Conservation (phyloP, 768 basidiomycete species). For the Suillus bovinus region DNA sequence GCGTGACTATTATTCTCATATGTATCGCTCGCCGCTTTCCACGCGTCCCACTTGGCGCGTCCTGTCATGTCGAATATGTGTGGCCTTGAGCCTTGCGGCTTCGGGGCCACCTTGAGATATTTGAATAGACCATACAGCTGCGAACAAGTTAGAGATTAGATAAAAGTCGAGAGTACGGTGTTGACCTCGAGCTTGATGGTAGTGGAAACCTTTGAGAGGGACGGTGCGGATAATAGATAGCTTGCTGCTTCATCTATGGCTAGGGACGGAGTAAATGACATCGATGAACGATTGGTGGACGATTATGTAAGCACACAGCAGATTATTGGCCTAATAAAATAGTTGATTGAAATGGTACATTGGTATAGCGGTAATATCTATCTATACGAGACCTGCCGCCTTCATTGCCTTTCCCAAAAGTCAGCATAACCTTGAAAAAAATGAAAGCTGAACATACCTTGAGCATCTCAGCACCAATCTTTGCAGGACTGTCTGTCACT, state of each 20-base stretch:
- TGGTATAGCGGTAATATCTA: conserved; percentile 21
- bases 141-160: conserved; percentile 24
- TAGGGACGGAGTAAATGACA: conserved; percentile 36
- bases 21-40: conserved; percentile 53
- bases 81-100: conserved; percentile 61
- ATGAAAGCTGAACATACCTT: conserved; percentile 53
- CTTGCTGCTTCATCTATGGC: conserved; percentile 60
- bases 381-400: conserved; percentile 68
- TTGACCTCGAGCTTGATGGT: conserved; percentile 75
- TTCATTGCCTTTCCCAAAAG: conserved; percentile 63
- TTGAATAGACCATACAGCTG: conserved; percentile 91
- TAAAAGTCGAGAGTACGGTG: conserved; percentile 15
- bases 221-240: conserved; percentile 59
- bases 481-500: conserved; percentile 93
- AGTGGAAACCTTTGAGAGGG: conserved; percentile 56
- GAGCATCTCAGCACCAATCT: conserved; percentile 89
- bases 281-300: conserved; percentile 17
- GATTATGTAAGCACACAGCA: conserved; percentile 39
- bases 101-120: conserved; percentile 57
- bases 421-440: conserved; percentile 12
- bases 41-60: conserved; percentile 88
- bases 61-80: conserved; percentile 79
- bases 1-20: conserved; percentile 44
- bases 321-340: conserved; percentile 2
- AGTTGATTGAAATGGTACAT: background rate